Evolutionary conservation across 306 rosid genomes (phyloP).

Genomic region (Pterocarpus santalinus): DNA sequence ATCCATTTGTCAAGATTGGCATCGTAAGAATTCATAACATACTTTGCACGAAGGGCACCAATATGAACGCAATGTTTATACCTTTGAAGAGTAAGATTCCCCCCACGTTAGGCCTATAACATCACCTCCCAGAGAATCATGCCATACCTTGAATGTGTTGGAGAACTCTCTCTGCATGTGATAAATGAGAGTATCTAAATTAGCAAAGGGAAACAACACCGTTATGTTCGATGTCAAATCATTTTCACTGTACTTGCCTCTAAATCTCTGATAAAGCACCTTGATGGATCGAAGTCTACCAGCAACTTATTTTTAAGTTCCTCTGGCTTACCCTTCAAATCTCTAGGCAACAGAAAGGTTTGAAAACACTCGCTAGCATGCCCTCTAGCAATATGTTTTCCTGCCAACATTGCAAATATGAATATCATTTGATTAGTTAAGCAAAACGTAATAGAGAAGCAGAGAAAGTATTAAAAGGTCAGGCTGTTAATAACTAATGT

Average conservation of each 20-base stretch:
- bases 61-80: conserved; percentile 38
- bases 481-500: neutral
- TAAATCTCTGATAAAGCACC: conserved; percentile 72
- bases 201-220: conserved; percentile 28
- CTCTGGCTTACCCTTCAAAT: conserved; percentile 67
- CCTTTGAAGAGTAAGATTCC: conserved; percentile 69
- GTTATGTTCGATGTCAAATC: conserved; percentile 20
- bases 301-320: conserved; percentile 71
- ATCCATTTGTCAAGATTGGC: conserved; percentile 19
- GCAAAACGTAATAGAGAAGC: conserved; percentile 12
- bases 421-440: conserved; percentile 37
- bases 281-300: conserved; percentile 87
- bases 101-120: conserved; percentile 93
- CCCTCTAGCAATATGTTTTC: conserved; percentile 71
- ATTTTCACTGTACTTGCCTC: conserved; percentile 66
- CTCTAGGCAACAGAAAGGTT: conserved; percentile 75
- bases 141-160: conserved; percentile 77
- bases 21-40: conserved; percentile 9
- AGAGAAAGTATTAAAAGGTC: conserved; percentile 18
- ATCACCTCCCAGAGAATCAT: conserved; percentile 95
- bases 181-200: conserved; percentile 33
- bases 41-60: neutral
- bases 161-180: conserved; percentile 71
- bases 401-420: conserved; percentile 53
- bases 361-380: conserved; percentile 73